These are phyloP conservation scores for Rosa multiflora DNA, from an alignment of 306 rosid genomes.

Conservation along the genomic window DNA sequence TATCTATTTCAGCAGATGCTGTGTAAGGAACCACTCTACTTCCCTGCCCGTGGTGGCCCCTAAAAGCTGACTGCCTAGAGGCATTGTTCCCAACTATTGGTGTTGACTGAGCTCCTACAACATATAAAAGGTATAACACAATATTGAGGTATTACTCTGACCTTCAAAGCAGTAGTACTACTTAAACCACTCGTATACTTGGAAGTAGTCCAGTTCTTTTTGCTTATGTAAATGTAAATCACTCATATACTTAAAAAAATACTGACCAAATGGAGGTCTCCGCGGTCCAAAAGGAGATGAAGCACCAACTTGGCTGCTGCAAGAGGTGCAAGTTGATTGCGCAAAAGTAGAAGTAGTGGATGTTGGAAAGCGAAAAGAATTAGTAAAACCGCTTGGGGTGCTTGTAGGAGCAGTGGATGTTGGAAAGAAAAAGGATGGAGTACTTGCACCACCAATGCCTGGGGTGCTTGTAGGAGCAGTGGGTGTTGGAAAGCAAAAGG, in stretches of 20 bases:
- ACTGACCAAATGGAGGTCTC: constrained; percentile 70
- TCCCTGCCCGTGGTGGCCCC: constrained; percentile 66
- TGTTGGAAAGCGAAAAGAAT: background rate
- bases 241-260: background rate
- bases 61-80: constrained; percentile 59
- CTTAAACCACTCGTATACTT: background rate
- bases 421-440: constrained; percentile 46
- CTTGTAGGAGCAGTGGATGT: constrained; percentile 58
- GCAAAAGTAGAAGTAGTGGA: constrained; percentile 45
- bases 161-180: background rate
- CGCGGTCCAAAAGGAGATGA: constrained; percentile 60
- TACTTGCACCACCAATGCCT: constrained; percentile 39
- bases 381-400: constrained; percentile 15
- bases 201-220: background rate
- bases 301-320: background rate
- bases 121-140: background rate
- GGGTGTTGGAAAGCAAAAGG: no score
- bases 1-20: constrained; percentile 65
- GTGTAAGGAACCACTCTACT: constrained; percentile 69
- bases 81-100: constrained; percentile 53
- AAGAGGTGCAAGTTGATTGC: constrained; percentile 34
- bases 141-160: background rate
- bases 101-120: constrained; percentile 54
- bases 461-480: no score
- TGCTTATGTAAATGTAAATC: background rate